phyloP scores from a whole-genome alignment of 1,284 basidiomycete genomes.

The Pulveroboletus sp. region DNA sequence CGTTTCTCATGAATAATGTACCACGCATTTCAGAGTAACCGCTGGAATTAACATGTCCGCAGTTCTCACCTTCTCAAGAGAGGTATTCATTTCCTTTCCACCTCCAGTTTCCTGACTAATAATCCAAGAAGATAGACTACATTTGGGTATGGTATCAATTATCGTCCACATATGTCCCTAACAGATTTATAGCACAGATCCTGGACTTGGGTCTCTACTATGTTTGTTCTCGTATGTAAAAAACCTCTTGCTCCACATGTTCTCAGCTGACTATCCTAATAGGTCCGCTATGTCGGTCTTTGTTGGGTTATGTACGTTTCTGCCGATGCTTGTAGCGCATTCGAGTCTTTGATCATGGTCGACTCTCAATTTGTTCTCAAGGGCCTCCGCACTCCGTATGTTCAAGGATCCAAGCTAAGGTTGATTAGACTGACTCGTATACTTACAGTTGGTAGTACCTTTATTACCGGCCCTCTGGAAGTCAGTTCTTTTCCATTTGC shows the following conservation, averaged over 20 bases:
- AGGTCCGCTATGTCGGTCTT: slow-evolving; percentile 19
- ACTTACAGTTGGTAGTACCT: not conserved
- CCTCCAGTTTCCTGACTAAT: not conserved
- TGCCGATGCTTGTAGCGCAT: no score
- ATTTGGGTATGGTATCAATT: slow-evolving; percentile 12
- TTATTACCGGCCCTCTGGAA: no score
- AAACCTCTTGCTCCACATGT: not conserved
- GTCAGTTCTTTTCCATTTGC: no score
- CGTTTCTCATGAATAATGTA: no score
- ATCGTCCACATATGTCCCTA: no score
- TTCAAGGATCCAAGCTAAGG: not conserved
- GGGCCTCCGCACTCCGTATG: slow-evolving; percentile 1
- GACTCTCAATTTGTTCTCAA: not conserved
- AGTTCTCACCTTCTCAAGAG: slow-evolving; percentile 13
- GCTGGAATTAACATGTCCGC: no score
- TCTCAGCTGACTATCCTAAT: not conserved
- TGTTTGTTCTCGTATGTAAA: slow-evolving; percentile 13
- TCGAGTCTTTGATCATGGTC: not conserved
- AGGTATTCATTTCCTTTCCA: slow-evolving; percentile 2
- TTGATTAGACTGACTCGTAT: not conserved
- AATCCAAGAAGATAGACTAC: slow-evolving; percentile 2
- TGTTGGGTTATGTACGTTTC: slow-evolving; percentile 6
- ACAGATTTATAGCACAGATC: not conserved
- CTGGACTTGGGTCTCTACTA: slow-evolving; percentile 13
- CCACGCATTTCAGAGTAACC: no score